Evolutionary conservation across 75 land plant genomes (phyloP), one percentile per base, ranked within the genome.

Genomic region (Cryptomeria japonica): DNA sequence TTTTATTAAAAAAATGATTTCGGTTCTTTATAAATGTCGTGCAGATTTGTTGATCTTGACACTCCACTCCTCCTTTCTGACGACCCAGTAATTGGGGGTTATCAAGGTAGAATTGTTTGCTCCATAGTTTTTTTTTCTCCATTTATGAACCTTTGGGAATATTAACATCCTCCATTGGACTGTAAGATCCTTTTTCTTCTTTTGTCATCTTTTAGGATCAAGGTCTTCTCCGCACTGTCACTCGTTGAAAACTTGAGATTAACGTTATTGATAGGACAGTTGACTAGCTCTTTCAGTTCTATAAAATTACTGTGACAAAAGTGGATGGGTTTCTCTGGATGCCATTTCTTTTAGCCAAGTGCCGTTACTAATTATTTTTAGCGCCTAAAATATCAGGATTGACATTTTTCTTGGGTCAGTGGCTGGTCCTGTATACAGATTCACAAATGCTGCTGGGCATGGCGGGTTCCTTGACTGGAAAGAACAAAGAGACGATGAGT

Each of bases 21-120:
- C 1, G 11, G 39, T 37, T 44, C 22, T 88, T 18, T 15, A 32
- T 75, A 32, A 75, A 64, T 25, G 16, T 78, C 18, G 4, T 88
- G 86, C 93, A 96, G 96, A 87, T 95, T 86, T 84, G 86, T 96
- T 89, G 97, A 96, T 83, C 87, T 96, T 34, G 97, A 96, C 89
- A 96, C 97, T 73, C 97, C 98, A 1, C 91, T 96, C 22, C 89
- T 96, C 49, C 87, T 96, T 68, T 86, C 94, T 22, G 94, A 94
- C 16, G 98, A 96, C 89, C 98, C 97, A 28, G 97, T 96, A 75
- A 64, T 90, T 79, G 98, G 92, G 89, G 96, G 98, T 87, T 96
- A 96, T 92, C 92, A 92, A 89, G 97, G 97, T 96, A 91, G 32
- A 19, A 42, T 13, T 42, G 37, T 51, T 87, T 22, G 49, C 38